These are phyloP conservation scores for Solanum paucissectum DNA, from an alignment of 257 asterid genomes.

Conservation along the genomic window DNA sequence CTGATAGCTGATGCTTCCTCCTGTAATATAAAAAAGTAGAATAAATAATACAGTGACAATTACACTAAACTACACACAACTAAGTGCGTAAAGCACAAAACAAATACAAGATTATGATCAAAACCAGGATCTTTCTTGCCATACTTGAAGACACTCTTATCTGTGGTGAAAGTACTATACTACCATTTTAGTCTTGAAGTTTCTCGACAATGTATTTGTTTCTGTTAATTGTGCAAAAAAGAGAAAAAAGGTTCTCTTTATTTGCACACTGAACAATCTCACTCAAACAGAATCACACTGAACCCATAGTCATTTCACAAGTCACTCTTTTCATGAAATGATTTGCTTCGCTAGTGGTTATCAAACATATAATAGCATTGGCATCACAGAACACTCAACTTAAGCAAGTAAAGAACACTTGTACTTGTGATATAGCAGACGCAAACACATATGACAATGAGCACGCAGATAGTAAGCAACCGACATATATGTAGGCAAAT, in stretches of 20 bases:
- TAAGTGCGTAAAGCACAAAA: not conserved
- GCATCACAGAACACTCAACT: not conserved
- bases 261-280: not conserved
- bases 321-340: not conserved
- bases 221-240: not conserved
- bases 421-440: not conserved
- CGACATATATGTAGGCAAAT: not conserved
- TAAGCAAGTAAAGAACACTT: not conserved
- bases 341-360: not conserved
- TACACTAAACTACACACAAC: not conserved
- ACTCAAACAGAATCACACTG: not conserved
- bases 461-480: not conserved
- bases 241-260: not conserved
- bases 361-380: not conserved
- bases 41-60: not conserved
- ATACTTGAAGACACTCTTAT: not conserved
- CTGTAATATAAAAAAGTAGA: constrained; percentile 9
- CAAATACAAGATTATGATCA: not conserved
- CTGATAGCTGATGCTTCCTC: constrained; percentile 68
- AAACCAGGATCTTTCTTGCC: not conserved
- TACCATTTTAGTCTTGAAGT: not conserved
- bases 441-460: not conserved
- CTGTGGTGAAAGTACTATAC: not conserved
- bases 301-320: not conserved
- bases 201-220: not conserved